phyloP scores from a whole-genome alignment of 1,284 basidiomycete species.

The Sanghuangporus baumii region DNA sequence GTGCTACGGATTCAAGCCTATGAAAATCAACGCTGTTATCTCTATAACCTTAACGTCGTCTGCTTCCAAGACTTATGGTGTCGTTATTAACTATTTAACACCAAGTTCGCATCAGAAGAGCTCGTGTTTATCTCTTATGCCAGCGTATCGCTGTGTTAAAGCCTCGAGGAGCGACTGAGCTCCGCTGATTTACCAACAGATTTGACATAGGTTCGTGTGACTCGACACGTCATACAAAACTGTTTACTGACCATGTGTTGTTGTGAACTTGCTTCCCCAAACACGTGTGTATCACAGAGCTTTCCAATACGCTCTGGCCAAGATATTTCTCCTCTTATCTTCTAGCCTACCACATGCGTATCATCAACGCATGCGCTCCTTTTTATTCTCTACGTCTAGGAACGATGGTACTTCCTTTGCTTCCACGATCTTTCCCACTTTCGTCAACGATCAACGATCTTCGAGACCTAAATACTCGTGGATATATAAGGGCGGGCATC shows the following conservation, averaged over 20 bases:
- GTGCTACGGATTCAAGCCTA: no score
- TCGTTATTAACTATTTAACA: no score
- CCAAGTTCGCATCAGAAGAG: no score
- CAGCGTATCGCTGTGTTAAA: no score
- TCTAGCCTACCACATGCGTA: neutral
- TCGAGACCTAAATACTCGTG: neutral
- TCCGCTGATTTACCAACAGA: no score
- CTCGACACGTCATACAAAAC: neutral
- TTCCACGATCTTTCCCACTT: neutral
- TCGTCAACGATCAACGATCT: neutral
- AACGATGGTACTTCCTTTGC: neutral
- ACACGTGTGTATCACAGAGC: neutral
- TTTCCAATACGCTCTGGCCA: neutral
- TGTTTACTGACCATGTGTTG: neutral
- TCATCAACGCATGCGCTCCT: neutral
- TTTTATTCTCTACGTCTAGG: neutral
- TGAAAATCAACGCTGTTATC: no score
- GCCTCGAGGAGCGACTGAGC: no score
- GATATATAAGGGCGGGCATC: neutral
- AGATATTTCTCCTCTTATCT: neutral
- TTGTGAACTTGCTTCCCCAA: neutral
- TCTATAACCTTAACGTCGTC: no score
- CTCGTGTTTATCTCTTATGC: no score
- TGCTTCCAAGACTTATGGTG: no score
- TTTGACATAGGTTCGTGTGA: neutral